A percentile compares a stretch with the other conserved stretches of the same genome.
Evolutionary conservation across 1,284 basidiomycete genomes (phyloP).

Genomic region (Moesziomyces sp.): DNA sequence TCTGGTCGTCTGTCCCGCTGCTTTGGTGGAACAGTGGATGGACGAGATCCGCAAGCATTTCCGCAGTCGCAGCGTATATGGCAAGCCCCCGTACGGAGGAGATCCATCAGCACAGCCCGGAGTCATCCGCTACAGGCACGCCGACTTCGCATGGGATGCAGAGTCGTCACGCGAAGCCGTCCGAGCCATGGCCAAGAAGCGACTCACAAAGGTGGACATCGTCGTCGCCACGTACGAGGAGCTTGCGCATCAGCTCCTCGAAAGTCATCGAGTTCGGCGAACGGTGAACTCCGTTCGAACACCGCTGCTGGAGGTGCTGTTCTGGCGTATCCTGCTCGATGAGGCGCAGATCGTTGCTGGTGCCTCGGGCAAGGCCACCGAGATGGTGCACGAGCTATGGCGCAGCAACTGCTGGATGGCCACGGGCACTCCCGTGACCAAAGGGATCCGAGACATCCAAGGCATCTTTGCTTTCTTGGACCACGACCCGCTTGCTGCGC

Average conservation of each 20-base stretch:
- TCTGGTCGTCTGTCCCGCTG: constrained; percentile 48
- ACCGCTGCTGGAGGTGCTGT: constrained; percentile 53
- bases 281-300: constrained; percentile 18
- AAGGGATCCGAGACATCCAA: constrained; percentile 48
- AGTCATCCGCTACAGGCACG: constrained; percentile 31
- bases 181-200: constrained; percentile 14
- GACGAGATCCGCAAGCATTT: constrained; percentile 52
- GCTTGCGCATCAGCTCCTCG: constrained; percentile 38
- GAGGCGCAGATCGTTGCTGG: constrained; percentile 53
- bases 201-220: constrained; percentile 37
- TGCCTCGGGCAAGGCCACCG: constrained; percentile 37
- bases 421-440: constrained; percentile 49
- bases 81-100: background rate
- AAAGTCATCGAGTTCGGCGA: constrained; percentile 25
- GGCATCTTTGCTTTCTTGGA: constrained; percentile 54
- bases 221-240: constrained; percentile 57
- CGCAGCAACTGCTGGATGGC: constrained; percentile 55
- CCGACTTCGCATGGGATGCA: constrained; percentile 35
- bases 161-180: constrained; percentile 14
- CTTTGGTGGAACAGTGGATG: constrained; percentile 53
- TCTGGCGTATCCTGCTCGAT: constrained; percentile 51
- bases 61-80: constrained; percentile 23
- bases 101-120: constrained; percentile 21
- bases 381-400: constrained; percentile 54
- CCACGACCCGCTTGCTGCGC: constrained; percentile 42